Evolutionary conservation across 1,284 basidiomycete species (phyloP).

Genomic region (Apiotrichum veenhuisii): DNA sequence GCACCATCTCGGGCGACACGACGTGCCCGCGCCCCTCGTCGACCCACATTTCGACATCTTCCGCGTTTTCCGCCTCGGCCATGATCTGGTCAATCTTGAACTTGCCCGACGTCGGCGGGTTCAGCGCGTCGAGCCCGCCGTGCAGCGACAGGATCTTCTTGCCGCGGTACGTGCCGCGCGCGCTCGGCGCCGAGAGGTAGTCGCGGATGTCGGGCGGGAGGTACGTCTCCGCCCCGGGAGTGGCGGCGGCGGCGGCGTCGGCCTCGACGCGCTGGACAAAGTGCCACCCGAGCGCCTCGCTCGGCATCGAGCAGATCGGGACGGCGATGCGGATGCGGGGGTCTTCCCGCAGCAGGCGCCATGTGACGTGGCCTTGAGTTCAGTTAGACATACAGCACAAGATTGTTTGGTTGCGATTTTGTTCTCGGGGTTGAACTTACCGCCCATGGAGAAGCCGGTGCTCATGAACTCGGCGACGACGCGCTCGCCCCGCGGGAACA

Average conservation of each 20-base stretch:
- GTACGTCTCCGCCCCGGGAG: constrained; percentile 3
- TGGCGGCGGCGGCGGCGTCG: no score
- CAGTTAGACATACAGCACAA: not conserved
- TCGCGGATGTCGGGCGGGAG: not conserved
- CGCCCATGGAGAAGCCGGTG: constrained; percentile 55
- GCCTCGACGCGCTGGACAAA: constrained; percentile 50
- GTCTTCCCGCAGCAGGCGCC: constrained; percentile 52
- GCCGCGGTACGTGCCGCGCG: constrained; percentile 54
- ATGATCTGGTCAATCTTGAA: constrained; percentile 36
- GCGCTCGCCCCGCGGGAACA: constrained; percentile 71
- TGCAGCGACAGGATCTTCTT: constrained; percentile 68
- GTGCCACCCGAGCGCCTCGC: constrained; percentile 57
- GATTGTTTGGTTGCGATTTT: not conserved
- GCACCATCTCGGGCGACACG: constrained; percentile 41
- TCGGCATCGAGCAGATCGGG: constrained; percentile 68
- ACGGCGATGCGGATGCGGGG: constrained; percentile 67
- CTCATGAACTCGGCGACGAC: constrained; percentile 63
- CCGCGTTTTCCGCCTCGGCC: not conserved
- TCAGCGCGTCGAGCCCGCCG: constrained; percentile 49
- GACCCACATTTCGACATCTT: constrained; percentile 34
- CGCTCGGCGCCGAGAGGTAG: not conserved
- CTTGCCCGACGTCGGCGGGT: constrained; percentile 31
- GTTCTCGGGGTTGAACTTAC: constrained; percentile 13
- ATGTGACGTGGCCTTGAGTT: constrained; percentile 13
- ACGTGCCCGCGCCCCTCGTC: constrained; percentile 11